Percentiles rank a stretch among this genome's conserved stretches.
Conservation (phyloP, 306 rosid species). For the Quercus alba region DNA sequence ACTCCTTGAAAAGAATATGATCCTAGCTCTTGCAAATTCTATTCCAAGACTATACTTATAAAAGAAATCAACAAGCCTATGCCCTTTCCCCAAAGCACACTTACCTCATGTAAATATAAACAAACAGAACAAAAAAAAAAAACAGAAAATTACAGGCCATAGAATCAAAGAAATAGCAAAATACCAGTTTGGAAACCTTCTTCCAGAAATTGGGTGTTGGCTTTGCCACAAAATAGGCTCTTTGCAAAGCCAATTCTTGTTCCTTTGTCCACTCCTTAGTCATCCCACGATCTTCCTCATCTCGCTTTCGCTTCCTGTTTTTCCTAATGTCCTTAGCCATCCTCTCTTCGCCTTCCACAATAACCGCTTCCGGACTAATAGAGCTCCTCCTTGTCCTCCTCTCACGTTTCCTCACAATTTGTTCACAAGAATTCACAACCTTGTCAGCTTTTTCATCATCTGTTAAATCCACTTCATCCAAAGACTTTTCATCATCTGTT, state of each 20-base stretch:
- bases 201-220: constrained; percentile 94
- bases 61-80: background rate
- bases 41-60: background rate
- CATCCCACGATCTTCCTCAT: constrained; percentile 16
- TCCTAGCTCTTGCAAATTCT: background rate
- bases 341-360: constrained; percentile 13
- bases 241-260: constrained; percentile 64
- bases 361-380: background rate
- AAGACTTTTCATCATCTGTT: background rate
- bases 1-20: background rate
- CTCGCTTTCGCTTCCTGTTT: constrained; percentile 51
- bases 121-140: constrained; percentile 2
- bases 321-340: constrained; percentile 9
- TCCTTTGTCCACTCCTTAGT: constrained; percentile 68
- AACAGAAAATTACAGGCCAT: background rate
- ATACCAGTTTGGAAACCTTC: constrained; percentile 78
- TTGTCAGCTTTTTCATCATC: background rate
- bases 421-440: background rate
- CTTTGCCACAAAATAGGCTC: constrained; percentile 58
- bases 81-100: background rate
- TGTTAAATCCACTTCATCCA: background rate
- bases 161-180: background rate
- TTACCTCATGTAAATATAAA: background rate
- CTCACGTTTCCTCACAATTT: background rate
- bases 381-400: background rate